Percentiles rank a stretch among this genome's conserved stretches.
Conservation (phyloP, 345 rosid genomes). For the Linum lewisii region DNA sequence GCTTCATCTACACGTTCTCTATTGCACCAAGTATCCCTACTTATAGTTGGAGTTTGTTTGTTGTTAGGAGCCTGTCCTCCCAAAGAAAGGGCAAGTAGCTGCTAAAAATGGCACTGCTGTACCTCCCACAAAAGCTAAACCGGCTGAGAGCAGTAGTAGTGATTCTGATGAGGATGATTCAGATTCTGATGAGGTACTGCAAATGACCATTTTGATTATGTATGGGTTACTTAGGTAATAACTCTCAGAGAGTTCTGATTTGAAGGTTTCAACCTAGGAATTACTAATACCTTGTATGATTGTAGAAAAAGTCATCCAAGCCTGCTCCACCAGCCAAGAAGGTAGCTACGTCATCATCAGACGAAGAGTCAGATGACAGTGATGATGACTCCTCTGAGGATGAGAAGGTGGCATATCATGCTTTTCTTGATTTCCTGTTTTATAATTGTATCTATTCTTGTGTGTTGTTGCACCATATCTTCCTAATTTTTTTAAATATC, state of each 20-base stretch:
- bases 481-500: background rate
- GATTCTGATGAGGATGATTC: conserved; percentile 42
- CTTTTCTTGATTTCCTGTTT: background rate
- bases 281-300: background rate
- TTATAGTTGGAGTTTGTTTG: background rate
- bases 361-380: conserved; percentile 9
- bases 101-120: conserved; percentile 25
- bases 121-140: conserved; percentile 29
- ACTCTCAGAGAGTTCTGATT: too few species aligned
- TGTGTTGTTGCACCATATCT: too few species aligned
- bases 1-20: background rate
- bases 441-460: background rate
- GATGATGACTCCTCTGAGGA: conserved; percentile 14
- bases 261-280: too few species aligned
- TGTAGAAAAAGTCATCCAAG: conserved; percentile 1
- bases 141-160: conserved; percentile 25
- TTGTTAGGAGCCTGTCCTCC: conserved; percentile 26
- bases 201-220: background rate
- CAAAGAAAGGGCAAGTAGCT: conserved; percentile 16
- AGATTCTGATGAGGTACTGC: conserved; percentile 26
- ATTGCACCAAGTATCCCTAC: background rate
- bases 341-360: background rate
- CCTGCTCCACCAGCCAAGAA: background rate
- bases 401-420: conserved; percentile 1
- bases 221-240: background rate